Evolutionary conservation across 2,329 filamentous ascomycete species (phyloP), one percentile per base, ranked within the genome.

Genomic region (Dothidotthia symphoricarpi): DNA sequence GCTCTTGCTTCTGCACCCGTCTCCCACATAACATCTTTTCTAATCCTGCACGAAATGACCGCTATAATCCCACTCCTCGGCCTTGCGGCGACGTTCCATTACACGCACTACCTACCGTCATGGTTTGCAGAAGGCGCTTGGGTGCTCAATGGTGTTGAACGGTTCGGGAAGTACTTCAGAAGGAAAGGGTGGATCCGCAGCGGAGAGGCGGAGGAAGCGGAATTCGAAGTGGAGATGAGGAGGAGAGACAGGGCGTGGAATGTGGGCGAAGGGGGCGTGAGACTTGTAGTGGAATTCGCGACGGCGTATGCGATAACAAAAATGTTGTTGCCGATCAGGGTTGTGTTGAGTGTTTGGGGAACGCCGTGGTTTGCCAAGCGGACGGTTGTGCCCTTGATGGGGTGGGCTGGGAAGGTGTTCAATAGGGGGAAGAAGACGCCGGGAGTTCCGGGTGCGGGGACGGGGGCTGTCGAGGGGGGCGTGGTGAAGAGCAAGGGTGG

Each of bases 221-320:
- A 60, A 24, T 48, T 50, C 10, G 59, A 67, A 34, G 63, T 67
- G 32, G 56, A 59, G 22, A 24, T 59, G 41, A 45, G 55, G 33
- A 54, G 39, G 39, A 49, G 57, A 49, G 67, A 67, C 51, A 60
- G 51, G 57, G 59, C 59, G 65, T 68, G 50, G 63, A 63, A 59
- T 28, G 46, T 62, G 29, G 65, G 68, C 13, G 66, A 73, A 41
- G 60, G 55, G 14, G 77, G 78, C 0, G 73, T 76, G 24, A 74
- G 75, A 43, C 45, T 82, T 42, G 69, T 83, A 22, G 68, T 82
- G 15, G 80, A 83, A 67, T 80, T 97, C 48, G 93, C 88, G 16
- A 85, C 93, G 14, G 90, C 93, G 4, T 98, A 93, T 72, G 86
- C 88, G 1, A 78, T 96, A 47, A 94, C 88, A 1, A 98, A 98